These are phyloP conservation scores for Oenanthe sinensis DNA, from an alignment of 129 eudicot species.

Conservation along the genomic window DNA sequence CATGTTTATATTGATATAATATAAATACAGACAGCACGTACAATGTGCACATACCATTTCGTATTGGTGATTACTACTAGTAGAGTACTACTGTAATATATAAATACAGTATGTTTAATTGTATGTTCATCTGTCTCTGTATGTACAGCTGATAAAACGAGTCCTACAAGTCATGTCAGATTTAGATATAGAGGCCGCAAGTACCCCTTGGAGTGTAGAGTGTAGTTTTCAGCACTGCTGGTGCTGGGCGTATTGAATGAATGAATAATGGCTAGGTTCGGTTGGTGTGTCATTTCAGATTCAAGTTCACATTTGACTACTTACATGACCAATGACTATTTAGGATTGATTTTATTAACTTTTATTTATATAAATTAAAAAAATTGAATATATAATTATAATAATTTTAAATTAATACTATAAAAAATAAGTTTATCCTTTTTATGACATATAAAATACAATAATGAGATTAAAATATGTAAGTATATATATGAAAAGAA, in stretches of 20 bases:
- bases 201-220: background rate
- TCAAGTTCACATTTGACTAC: background rate
- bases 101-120: too few relatives aligned
- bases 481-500: too few relatives aligned
- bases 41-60: background rate
- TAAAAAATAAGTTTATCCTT: too few relatives aligned
- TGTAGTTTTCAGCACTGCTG: conserved; percentile 3
- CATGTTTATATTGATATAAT: background rate
- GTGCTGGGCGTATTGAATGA: background rate
- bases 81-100: too few relatives aligned
- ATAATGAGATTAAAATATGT: too few relatives aligned
- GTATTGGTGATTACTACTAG: background rate
- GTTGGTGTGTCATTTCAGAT: background rate
- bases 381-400: too few relatives aligned
- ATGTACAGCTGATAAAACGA: background rate
- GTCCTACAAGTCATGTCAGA: background rate
- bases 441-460: too few relatives aligned
- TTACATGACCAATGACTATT: background rate
- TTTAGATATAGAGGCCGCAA: background rate
- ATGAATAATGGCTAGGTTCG: background rate
- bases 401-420: too few relatives aligned
- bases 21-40: background rate
- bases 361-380: too few relatives aligned
- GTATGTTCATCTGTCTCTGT: background rate
- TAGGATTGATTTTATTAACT: too few relatives aligned